Evolutionary conservation across 2,329 filamentous ascomycete species (phyloP), one percentile per base, ranked within the genome.

Genomic region (Orbilia quercus): DNA sequence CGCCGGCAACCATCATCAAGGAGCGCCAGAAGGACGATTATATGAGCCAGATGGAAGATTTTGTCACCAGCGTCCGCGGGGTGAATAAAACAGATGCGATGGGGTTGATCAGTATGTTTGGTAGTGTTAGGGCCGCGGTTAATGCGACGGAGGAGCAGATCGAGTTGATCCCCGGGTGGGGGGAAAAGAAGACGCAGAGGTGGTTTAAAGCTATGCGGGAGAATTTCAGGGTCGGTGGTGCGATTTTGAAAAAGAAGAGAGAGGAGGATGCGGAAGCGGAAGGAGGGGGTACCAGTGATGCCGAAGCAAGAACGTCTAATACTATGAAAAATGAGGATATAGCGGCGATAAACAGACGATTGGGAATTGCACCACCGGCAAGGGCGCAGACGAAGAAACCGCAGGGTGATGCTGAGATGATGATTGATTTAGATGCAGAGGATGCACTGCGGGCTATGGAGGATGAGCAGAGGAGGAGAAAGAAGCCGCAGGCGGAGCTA

Each of bases 81-180:
- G 88, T 99, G 79, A 98, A 98, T 82, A 97, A 96, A 81, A 92
- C 92, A 0, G 95, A 99, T 81, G 92, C 95, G 0, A 88, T 97
- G 7, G 90, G 91, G 25, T 82, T 99, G 55, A 92, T 98, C 36
- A 91, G 91, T 76, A 92, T 92, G 55, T 99, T 98, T 82, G 95
- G 95, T 22, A 96, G 91, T 76, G 82, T 99, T 67, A 88, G 89
- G 76, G 91, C 90, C 38, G 94, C 94, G 0, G 84, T 98, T 70
- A 97, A 97, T 80, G 94, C 92, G 1, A 86, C 90, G 47, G 87
- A 91, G 0, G 95, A 98, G 79, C 91, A 96, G 80, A 85, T 99
- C 36, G 87, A 88, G 12, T 83, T 91, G 75, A 88, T 99, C n/a
- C 86, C 89, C 28, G 95, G 95, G 0, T 99, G 93, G 93, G 95